phyloP scores from a whole-genome alignment of 2,329 filamentous ascomycete species.

The Ophiostoma montium region DNA sequence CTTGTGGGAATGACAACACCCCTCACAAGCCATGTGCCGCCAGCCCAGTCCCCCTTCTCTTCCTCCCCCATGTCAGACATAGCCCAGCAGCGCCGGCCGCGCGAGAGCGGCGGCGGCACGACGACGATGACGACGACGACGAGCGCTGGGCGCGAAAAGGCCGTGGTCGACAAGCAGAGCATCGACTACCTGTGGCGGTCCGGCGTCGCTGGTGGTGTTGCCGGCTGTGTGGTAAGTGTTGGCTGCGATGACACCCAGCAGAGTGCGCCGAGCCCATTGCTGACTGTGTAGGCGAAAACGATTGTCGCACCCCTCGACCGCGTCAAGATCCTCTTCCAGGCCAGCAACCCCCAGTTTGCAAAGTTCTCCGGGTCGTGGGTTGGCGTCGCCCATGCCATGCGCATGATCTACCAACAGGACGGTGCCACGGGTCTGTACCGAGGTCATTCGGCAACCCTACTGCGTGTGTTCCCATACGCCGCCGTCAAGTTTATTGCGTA shows the following conservation, averaged over 20 bases:
- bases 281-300: constrained; percentile 62
- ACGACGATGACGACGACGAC: constrained; percentile 1
- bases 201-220: constrained; percentile 74
- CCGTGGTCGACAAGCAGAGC: constrained; percentile 50
- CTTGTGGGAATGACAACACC: constrained; percentile 38
- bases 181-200: constrained; percentile 74
- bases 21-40: constrained; percentile 37
- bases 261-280: too few relatives aligned
- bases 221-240: constrained; percentile 65
- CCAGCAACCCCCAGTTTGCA: constrained; percentile 81
- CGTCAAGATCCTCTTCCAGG: constrained; percentile 97
- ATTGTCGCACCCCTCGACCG: constrained; percentile 89
- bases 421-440: constrained; percentile 71
- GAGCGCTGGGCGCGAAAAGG: constrained; percentile 28
- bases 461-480: constrained; percentile 93
- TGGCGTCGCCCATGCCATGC: constrained; percentile 69
- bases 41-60: constrained; percentile 1
- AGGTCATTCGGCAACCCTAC: constrained; percentile 83
- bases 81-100: constrained; percentile 25
- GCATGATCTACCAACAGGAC: constrained; percentile 65
- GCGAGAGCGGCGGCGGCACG: constrained; percentile 19
- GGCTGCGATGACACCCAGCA: too few relatives aligned
- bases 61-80: constrained; percentile 36
- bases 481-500: constrained; percentile 97
- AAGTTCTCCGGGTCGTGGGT: constrained; percentile 87